Base-by-base conservation (phyloP, 1,139 yeast species). In the Candida labiduridarum region DNA sequence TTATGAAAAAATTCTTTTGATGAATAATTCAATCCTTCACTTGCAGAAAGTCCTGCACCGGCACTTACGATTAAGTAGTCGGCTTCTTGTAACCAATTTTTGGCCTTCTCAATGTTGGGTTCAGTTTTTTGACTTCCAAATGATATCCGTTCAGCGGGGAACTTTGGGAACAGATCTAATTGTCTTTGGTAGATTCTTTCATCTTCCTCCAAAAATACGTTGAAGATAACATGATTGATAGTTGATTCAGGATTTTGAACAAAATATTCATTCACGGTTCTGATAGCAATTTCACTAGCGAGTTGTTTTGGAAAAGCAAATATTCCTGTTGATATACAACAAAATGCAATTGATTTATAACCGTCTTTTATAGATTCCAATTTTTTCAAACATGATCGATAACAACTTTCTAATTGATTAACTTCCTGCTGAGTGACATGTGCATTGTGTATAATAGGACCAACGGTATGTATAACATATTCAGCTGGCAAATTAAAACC, bases 11-110 rank as follows among this genome's bases (percentile, higher is more conserved):
- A 25, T 22, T 43, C 46, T 25, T 41, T n/a, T 4, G 52, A 50
- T 7, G 49, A 18, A 33, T 51, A 51, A 19, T 51, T 48, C 12
- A 51, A 41, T 3, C 50, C 53, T 15, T 39, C 53, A 41, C 50
- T 49, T n/a, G 53, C 53, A 1, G 53, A 51, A 6, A 51, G 34
- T 10, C 52, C 53, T 7, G 52, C 50, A 4, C 52, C 54, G 16
- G 54, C 53, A 29, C 50, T 46, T 12, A 51, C 44, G 3, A 49
- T 46, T 4, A 49, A 33, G 19, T 38, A 40, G 11, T 51, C 46
- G 2, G 54, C 39, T 5, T 47, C 47, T 5, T 46, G n/a, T 2
- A 51, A 29, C 39, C 42, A 45, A 3, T 11, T 3, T 30, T 41
- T 40, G 1, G 52, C 50, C 15, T 25, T 15, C 1, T 46, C 47